Base-by-base conservation (phyloP, 192 early-diverging fungal species). In the Dispira parvispora region DNA sequence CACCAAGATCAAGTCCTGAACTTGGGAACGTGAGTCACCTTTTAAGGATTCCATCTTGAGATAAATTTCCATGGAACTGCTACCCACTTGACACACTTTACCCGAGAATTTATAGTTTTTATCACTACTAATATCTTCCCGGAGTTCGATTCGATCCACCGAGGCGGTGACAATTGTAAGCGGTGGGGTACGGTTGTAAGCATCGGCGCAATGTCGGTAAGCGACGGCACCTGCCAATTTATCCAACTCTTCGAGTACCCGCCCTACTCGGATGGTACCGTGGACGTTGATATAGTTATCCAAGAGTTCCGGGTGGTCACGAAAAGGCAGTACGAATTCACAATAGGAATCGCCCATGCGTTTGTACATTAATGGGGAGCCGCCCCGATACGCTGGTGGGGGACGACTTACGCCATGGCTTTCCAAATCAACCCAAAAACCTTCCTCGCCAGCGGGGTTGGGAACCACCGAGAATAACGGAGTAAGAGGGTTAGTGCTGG, bases 211-310 rank as follows among this genome's bases (percentile, higher is more conserved):
- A 62, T 96, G 91, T 58, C 84, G 80, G 71, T 88, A 92, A 9
- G 83, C 76, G 46, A 92, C 82, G 9, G 79, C 78, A 3, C 81
- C 87, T n/a, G 91, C 90, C 44, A 94, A 68, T 0, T 87, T 82
- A 71, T 96, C 94, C 52, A 89, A 67, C 53, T 89, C 87, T 67
- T 93, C 90, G 42, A 96, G 72, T 16, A 96, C 76, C 71, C 88
- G 92, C 44, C 90, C 91, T 5, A 88, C 77, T 68, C 86, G 76
- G 46, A 94, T 82, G 12, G 68, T 67, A 52, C 93, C 91, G 60
- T 82, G 78, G 27, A 75, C 71, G 69, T 80, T 87, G 68, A 90
- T 69, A 68, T 96, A 96, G 27, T 90, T 82, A 20, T 92, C 89
- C 43, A 81, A 67, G 46, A 93, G 71, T 14, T 73, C 69, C 18